A percentile compares a stretch with the other conserved stretches of the same genome.
phyloP scores from a whole-genome alignment of 352 stramenopile genomes.

The Phytophthora macrochlamydospora region DNA sequence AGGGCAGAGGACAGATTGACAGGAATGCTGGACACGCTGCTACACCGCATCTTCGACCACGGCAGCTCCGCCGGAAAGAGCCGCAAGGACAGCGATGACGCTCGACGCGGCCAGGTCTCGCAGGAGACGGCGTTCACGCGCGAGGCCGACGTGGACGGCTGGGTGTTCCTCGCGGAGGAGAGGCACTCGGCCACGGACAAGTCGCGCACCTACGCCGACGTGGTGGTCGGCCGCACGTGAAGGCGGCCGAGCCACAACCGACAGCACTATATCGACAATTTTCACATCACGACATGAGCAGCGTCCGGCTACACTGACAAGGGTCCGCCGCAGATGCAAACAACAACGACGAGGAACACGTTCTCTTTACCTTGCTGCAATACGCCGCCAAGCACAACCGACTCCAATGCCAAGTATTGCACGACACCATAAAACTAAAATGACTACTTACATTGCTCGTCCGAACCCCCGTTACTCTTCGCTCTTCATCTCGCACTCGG shows the following conservation, averaged over 20 bases:
- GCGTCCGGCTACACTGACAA: neutral
- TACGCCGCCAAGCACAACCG: too few species aligned
- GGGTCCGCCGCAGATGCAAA: constrained; percentile 4
- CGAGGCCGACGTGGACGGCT: constrained; percentile 49
- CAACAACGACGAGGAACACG: constrained; percentile 11
- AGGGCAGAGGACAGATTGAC: neutral
- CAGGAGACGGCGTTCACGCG: constrained; percentile 41
- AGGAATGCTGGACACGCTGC: constrained; percentile 42
- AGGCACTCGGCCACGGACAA: constrained; percentile 21
- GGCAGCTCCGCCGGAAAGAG: constrained; percentile 13
- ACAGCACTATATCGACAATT: neutral
- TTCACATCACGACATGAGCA: neutral
- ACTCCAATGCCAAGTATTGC: constrained; percentile 24
- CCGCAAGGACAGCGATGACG: constrained; percentile 8
- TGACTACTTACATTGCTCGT: constrained; percentile 21
- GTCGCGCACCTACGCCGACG: constrained; percentile 49
- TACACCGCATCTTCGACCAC: constrained; percentile 41
- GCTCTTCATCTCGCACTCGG: constrained; percentile 81
- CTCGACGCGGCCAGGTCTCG: constrained; percentile 18
- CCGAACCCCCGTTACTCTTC: constrained; percentile 42
- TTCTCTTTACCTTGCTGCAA: constrained; percentile 4
- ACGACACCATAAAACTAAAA: constrained; percentile 20
- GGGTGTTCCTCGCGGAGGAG: constrained; percentile 52
- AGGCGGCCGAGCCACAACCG: neutral
- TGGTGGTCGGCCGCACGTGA: constrained; percentile 39